phyloP scores from a whole-genome alignment of 495 filamentous ascomycete genomes.

The Lasiosphaeria ovina region DNA sequence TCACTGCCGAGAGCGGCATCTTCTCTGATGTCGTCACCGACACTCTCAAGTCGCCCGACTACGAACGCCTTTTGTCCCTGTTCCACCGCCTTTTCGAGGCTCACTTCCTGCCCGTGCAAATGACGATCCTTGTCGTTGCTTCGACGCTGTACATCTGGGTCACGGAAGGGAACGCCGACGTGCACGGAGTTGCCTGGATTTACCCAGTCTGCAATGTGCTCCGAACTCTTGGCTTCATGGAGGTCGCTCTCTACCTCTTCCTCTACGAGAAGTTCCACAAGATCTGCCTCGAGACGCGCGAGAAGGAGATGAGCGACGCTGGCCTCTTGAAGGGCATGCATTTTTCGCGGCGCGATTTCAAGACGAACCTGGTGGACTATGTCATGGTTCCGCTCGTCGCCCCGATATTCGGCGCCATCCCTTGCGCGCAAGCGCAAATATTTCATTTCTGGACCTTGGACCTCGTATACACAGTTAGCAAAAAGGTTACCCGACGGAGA shows the following conservation, averaged over 20 bases:
- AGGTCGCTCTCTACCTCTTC: conserved; percentile 57
- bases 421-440: conserved; percentile 60
- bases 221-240: conserved; percentile 55
- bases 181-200: conserved; percentile 51
- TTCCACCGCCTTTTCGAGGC: conserved; percentile 65
- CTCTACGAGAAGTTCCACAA: conserved; percentile 63
- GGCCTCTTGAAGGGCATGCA: conserved; percentile 57
- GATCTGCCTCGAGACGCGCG: conserved; percentile 53
- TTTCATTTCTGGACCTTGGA: conserved; percentile 66
- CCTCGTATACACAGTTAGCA: conserved; percentile 64
- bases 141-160: conserved; percentile 55
- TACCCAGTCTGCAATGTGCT: conserved; percentile 57
- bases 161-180: conserved; percentile 43
- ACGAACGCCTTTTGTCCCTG: conserved; percentile 46
- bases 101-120: conserved; percentile 65
- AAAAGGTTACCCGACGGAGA: conserved; percentile 54
- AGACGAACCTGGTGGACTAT: conserved; percentile 54
- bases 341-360: conserved; percentile 53
- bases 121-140: conserved; percentile 57
- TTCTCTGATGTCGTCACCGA: conserved; percentile 49
- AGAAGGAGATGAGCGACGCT: conserved; percentile 62
- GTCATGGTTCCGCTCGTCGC: conserved; percentile 60
- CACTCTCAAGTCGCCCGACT: conserved; percentile 44
- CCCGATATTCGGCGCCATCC: conserved; percentile 60
- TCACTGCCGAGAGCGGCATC: conserved; percentile 42